Evolutionary conservation across 2,329 filamentous ascomycete genomes (phyloP).

Genomic region (Pestalotiopsis sp.): DNA sequence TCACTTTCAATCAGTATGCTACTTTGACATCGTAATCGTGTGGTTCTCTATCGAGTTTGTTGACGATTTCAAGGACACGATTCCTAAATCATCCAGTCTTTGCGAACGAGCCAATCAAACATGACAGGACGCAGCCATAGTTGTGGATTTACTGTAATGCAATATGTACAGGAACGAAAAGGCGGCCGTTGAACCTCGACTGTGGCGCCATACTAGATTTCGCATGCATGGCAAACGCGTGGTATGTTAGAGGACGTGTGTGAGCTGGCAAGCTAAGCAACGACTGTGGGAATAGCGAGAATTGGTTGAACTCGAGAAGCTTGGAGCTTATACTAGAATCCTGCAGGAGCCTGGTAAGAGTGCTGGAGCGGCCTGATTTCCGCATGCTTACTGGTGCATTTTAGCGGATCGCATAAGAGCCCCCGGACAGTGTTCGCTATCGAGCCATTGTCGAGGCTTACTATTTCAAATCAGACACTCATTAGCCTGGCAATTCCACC

Average conservation of each 20-base stretch:
- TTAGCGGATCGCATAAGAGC: neutral
- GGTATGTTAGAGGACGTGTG: neutral
- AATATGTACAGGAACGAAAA: neutral
- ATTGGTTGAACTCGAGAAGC: neutral
- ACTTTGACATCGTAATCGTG: too few relatives aligned
- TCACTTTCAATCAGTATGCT: neutral
- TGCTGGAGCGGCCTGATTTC: neutral
- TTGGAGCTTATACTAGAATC: neutral
- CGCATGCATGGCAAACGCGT: neutral
- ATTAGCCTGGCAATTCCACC: neutral
- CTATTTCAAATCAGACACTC: neutral
- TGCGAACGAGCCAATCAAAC: neutral
- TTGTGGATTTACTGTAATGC: neutral
- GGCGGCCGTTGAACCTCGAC: neutral
- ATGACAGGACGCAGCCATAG: neutral
- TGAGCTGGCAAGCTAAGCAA: neutral
- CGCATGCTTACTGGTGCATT: neutral
- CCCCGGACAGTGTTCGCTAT: neutral
- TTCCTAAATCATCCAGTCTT: neutral
- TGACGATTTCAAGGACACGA: neutral
- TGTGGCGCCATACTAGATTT: neutral
- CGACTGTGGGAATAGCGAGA: neutral
- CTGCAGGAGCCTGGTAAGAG: neutral
- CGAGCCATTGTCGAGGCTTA: neutral
- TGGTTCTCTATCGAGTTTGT: too few relatives aligned